phyloP scores from a whole-genome alignment of 805 yeast genomes.

The Isabelozyma rhagii region DNA sequence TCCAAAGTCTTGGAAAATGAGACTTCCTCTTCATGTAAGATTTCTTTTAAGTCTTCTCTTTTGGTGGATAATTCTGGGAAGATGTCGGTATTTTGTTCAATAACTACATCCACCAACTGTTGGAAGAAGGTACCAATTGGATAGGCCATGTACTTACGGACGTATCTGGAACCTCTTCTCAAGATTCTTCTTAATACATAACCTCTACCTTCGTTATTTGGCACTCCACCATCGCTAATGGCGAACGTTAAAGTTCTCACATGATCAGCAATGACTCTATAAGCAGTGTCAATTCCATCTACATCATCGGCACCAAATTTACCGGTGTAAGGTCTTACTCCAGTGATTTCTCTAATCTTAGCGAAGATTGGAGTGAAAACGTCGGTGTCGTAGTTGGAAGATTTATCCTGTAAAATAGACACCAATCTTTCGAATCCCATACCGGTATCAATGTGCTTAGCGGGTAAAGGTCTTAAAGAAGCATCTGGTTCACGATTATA shows the following conservation, averaged over 20 bases:
- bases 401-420: conserved; percentile 84
- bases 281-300: conserved; percentile 97
- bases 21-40: conserved; percentile 92
- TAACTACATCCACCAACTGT: conserved; percentile 86
- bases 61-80: conserved; percentile 89
- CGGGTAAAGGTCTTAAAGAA: conserved; percentile 78
- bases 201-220: conserved; percentile 99
- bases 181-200: conserved; percentile 94
- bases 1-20: conserved; percentile 94
- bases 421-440: conserved; percentile 98
- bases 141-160: conserved; percentile 91
- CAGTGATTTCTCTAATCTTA: conserved; percentile 87
- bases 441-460: conserved; percentile 96
- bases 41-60: conserved; percentile 76
- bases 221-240: conserved; percentile 97
- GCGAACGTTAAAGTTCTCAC: conserved; percentile 97
- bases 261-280: conserved; percentile 97
- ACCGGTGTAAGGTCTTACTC: conserved; percentile 88
- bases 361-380: conserved; percentile 87
- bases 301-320: conserved; percentile 88
- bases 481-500: conserved; percentile 91
- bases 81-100: conserved; percentile 78
- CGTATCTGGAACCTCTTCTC: conserved; percentile 97
- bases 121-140: conserved; percentile 95
- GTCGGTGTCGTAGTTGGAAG: conserved; percentile 96